These are phyloP conservation scores for Nannochloropsis salina DNA, from an alignment of 108 stramenopile genomes.

Conservation along the genomic window DNA sequence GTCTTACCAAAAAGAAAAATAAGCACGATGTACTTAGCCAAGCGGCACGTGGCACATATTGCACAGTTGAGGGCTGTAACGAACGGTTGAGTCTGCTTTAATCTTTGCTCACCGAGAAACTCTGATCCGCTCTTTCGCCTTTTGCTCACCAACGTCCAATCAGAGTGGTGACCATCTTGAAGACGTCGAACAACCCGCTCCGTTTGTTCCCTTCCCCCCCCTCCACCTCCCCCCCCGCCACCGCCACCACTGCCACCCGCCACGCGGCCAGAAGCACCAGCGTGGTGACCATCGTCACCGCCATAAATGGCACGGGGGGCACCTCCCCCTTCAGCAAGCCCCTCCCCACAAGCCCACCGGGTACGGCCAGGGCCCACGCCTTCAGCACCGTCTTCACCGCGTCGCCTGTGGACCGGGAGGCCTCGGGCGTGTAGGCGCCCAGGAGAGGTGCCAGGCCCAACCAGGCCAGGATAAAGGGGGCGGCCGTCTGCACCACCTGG, in stretches of 20 bases:
- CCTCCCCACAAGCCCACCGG: constrained; percentile 24
- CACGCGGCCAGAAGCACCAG: constrained; percentile 26
- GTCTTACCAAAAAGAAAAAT: not conserved
- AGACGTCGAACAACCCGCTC: constrained; percentile 34
- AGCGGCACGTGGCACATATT: too few species aligned
- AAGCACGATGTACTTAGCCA: not conserved
- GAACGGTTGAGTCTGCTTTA: too few species aligned
- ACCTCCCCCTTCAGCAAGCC: constrained; percentile 37
- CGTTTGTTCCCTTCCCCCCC: constrained; percentile 31
- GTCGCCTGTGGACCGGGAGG: constrained; percentile 22
- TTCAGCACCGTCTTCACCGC: constrained; percentile 25
- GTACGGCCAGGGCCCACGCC: constrained; percentile 37
- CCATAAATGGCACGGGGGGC: constrained; percentile 34
- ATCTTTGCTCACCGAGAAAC: too few species aligned
- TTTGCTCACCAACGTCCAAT: constrained; percentile 31
- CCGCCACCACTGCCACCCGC: constrained; percentile 28
- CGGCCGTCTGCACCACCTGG: constrained; percentile 35
- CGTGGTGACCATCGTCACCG: constrained; percentile 23
- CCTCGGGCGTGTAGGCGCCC: constrained; percentile 32
- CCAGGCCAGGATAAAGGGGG: constrained; percentile 37
- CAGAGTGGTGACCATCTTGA: constrained; percentile 43
- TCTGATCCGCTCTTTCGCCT: not conserved
- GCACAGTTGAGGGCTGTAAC: too few species aligned
- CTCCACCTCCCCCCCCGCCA: constrained; percentile 20
- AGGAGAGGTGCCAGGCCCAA: constrained; percentile 30